These are phyloP conservation scores for Arthrobotrys sphaeroides DNA, from an alignment of 2,329 filamentous ascomycete genomes.

Conservation along the genomic window DNA sequence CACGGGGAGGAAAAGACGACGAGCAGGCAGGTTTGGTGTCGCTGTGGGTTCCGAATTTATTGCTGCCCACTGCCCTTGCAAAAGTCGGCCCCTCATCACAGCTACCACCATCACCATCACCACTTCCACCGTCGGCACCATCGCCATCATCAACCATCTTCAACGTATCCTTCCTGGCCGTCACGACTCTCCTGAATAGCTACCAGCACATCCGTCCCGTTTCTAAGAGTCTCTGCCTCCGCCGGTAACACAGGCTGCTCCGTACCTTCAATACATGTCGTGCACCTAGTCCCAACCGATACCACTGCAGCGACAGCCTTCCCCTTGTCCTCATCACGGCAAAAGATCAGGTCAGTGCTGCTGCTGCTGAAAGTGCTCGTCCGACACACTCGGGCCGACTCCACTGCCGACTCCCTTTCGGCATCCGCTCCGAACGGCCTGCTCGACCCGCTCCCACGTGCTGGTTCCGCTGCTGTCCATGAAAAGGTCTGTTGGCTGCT, in stretches of 20 bases:
- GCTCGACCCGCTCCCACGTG: constrained; percentile 3
- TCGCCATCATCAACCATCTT: not conserved
- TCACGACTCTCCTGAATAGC: not conserved
- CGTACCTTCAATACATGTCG: not conserved
- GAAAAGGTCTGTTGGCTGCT: constrained; percentile 42
- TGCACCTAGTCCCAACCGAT: not conserved
- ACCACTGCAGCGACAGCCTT: not conserved
- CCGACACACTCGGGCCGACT: constrained; percentile 19
- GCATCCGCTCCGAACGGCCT: not conserved
- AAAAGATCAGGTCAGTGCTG: not conserved
- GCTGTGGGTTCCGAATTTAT: constrained; percentile 9
- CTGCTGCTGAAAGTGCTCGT: constrained; percentile 15
- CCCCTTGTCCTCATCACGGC: constrained; percentile 2
- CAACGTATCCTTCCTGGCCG: not conserved
- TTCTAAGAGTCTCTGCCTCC: not conserved
- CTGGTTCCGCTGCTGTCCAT: constrained; percentile 12
- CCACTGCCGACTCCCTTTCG: not conserved
- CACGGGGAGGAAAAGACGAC: constrained; percentile 16
- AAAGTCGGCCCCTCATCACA: constrained; percentile 10
- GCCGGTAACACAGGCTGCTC: not conserved
- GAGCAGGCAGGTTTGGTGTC: not conserved
- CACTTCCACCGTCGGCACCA: not conserved
- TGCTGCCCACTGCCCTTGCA: not conserved
- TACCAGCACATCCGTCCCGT: not conserved
- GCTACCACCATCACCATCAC: not conserved